Evolutionary conservation across 345 rosid species (phyloP), one percentile per base, ranked within the genome.

Genomic region (Citrus medica): DNA sequence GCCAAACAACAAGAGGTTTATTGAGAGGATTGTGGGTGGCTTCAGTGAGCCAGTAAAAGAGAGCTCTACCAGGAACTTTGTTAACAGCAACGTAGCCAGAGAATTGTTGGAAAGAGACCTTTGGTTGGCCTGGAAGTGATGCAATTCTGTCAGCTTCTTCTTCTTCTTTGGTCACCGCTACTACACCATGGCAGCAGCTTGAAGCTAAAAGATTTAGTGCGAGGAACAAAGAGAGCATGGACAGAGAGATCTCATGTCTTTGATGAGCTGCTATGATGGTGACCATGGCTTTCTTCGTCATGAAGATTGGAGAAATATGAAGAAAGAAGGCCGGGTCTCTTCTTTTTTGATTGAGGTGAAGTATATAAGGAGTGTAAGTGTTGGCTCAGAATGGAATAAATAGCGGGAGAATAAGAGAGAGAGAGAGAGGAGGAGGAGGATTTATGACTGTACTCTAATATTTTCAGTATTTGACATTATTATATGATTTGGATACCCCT

Each of bases 21-120:
- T 95, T 85, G 14, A 80, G 72, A 61, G 90, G 95, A 17, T 76
- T 27, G n/a, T 74, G 71, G 66, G 79, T 61, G 74, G 98, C 88
- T 82, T 96, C 99, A 21, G 98, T 89, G 25, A 92, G 93, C 99
- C 99, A 96, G 86, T 96, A 96, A 79, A 94, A 96, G 81, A 96
- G 93, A 62, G 98, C 94, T 83, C 98, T 88, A 21, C 95, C 98
- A 32, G 86, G 91, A 76, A 19, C 77, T 69, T 81, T 75, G 83
- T 90, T 84, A 38, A 92, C 98, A 32, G 93, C 82, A 58, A 96
- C 97, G 76, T 96, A 96, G 60, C 99, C 99, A 8, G 99, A 92
- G 88, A 90, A 96, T 64, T 96, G 99, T 42, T 90, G 90, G 72
- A 96, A 96, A 40, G 93, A 80, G 64, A 96, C 98, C 37, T 86